Evolutionary conservation across 257 asterid genomes (phyloP).

Genomic region (Nicotiana undulata): DNA sequence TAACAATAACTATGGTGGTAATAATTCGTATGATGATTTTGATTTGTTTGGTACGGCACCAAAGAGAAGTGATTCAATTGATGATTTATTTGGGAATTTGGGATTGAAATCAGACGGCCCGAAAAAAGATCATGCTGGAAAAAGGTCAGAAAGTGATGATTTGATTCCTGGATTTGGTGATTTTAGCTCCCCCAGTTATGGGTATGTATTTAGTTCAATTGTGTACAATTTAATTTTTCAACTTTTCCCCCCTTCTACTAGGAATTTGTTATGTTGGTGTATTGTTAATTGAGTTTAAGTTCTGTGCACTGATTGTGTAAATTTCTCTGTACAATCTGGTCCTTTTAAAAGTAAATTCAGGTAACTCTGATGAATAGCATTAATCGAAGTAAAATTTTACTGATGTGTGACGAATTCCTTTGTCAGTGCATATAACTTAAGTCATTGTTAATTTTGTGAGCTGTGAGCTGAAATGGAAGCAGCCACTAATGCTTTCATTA

Average conservation of each 20-base stretch:
- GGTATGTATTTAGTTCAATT: slow-evolving; percentile 18
- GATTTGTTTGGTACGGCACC: slow-evolving; percentile 34
- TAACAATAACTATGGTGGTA: slow-evolving; percentile 15
- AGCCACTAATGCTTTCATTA: too few species aligned
- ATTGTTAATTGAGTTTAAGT: background rate
- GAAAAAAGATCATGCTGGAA: slow-evolving; percentile 22
- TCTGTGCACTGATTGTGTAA: too few species aligned
- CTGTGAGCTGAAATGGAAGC: background rate
- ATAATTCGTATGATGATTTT: slow-evolving; percentile 31
- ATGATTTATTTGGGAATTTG: slow-evolving; percentile 49
- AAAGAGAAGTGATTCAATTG: slow-evolving; percentile 25
- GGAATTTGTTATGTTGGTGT: background rate
- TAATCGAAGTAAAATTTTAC: too few species aligned
- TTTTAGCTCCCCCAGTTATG: slow-evolving; percentile 26
- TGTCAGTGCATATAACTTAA: too few species aligned
- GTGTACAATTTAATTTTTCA: background rate
- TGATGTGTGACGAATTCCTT: too few species aligned
- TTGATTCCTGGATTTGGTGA: slow-evolving; percentile 51
- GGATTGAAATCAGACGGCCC: slow-evolving; percentile 21
- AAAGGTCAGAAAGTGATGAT: slow-evolving; percentile 35
- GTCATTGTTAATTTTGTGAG: background rate
- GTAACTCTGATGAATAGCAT: too few species aligned
- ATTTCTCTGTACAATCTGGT: too few species aligned
- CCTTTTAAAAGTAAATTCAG: too few species aligned
- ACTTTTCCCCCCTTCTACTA: background rate